These are phyloP conservation scores for Irpex rosettiformis DNA, from an alignment of 1,284 basidiomycete genomes.

Conservation along the genomic window DNA sequence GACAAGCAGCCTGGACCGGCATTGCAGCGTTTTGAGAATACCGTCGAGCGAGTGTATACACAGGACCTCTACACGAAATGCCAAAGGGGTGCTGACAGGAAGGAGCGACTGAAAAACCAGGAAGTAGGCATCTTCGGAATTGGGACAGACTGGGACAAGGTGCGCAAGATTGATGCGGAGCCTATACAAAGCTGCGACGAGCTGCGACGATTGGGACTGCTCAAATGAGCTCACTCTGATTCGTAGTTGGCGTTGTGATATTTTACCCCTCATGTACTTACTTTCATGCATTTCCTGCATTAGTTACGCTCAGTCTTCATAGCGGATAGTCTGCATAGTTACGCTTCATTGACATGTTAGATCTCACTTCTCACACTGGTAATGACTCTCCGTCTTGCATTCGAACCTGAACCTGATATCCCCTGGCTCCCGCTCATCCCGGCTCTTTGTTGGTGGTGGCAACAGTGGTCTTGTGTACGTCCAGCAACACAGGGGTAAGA, in stretches of 20 bases:
- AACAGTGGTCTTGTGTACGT: background rate
- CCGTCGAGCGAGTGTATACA: slow-evolving; percentile 71
- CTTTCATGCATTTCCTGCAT: background rate
- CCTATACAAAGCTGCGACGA: slow-evolving; percentile 73
- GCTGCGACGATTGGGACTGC: slow-evolving; percentile 54
- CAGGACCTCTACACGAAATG: slow-evolving; percentile 70
- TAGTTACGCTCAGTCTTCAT: background rate
- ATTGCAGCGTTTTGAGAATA: slow-evolving; percentile 56
- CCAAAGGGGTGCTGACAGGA: slow-evolving; percentile 57
- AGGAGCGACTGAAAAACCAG: slow-evolving; percentile 65
- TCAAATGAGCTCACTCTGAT: slow-evolving; percentile 28
- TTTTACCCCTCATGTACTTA: background rate
- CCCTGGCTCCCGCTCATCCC: background rate
- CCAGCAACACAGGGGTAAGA: background rate
- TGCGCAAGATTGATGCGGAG: slow-evolving; percentile 63
- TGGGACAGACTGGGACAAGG: slow-evolving; percentile 87
- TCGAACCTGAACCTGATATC: background rate
- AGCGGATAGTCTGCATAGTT: background rate
- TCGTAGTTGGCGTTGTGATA: background rate
- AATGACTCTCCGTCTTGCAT: background rate
- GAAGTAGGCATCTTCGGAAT: slow-evolving; percentile 87
- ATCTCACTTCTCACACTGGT: background rate
- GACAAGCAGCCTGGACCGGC: slow-evolving; percentile 39
- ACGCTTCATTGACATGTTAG: background rate
- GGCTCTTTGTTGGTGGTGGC: background rate